These are phyloP conservation scores for Termitomyces sp. DNA, from an alignment of 768 basidiomycete genomes.

Conservation along the genomic window DNA sequence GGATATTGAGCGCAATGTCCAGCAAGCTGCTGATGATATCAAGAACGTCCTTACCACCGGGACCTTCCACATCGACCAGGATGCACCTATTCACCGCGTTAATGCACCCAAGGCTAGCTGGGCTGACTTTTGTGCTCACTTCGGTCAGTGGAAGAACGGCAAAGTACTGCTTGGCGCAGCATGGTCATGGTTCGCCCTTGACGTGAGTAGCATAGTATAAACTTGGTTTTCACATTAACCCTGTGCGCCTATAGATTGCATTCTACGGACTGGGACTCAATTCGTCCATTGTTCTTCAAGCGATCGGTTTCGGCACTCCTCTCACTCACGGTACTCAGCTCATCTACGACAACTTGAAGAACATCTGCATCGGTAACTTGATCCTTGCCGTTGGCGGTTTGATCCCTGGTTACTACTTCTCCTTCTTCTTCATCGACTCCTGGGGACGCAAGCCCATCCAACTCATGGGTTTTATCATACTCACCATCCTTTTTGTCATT, in stretches of 20 bases:
- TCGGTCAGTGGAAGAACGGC: conserved; percentile 68
- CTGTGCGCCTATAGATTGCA: conserved; percentile 48
- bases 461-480: conserved; percentile 66
- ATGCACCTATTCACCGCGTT: conserved; percentile 53
- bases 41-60: conserved; percentile 56
- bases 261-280: conserved; percentile 90
- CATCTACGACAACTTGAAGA: conserved; percentile 55
- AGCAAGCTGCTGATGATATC: conserved; percentile 71
- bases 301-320: conserved; percentile 68
- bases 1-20: conserved; percentile 84
- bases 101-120: conserved; percentile 65
- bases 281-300: conserved; percentile 65
- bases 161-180: conserved; percentile 76
- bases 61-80: conserved; percentile 43
- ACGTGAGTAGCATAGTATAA: conserved; percentile 38
- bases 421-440: conserved; percentile 60
- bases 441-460: conserved; percentile 86
- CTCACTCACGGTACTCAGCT: conserved; percentile 24
- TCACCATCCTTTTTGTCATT: conserved; percentile 61
- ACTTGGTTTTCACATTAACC: neutral
- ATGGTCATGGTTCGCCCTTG: conserved; percentile 88
- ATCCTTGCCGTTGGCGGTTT: conserved; percentile 74
- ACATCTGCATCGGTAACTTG: conserved; percentile 70
- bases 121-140: conserved; percentile 65
- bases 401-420: conserved; percentile 76